Conservation (phyloP, 2,329 filamentous ascomycete genomes). For the Cyanodermella asteris region DNA sequence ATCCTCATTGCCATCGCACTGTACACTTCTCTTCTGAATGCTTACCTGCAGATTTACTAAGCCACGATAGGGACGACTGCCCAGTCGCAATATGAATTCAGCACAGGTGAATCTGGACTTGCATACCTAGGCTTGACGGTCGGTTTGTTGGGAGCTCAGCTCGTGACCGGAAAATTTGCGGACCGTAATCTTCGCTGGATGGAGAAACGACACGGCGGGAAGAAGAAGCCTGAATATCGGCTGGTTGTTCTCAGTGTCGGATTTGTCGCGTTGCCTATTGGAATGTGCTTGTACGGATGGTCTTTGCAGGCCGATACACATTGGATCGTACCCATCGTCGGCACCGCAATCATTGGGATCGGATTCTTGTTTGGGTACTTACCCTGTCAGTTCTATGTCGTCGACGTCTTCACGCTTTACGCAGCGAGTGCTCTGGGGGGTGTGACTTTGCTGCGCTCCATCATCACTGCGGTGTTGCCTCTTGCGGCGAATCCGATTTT, state of each 20-base stretch:
- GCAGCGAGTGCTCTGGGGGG: constrained; percentile 44
- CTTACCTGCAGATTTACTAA: constrained; percentile 22
- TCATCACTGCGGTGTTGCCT: constrained; percentile 33
- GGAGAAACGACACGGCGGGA: constrained; percentile 18
- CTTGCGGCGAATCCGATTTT: constrained; percentile 38
- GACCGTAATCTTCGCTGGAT: constrained; percentile 16
- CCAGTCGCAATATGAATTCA: constrained; percentile 12
- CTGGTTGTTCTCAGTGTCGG: constrained; percentile 18
- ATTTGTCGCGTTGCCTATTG: constrained; percentile 16
- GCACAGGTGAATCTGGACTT: constrained; percentile 11
- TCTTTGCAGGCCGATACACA: constrained; percentile 30
- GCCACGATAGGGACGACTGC: constrained; percentile 17
- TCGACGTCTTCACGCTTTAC: constrained; percentile 37
- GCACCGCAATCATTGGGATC: constrained; percentile 26
- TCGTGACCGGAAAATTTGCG: constrained; percentile 11
- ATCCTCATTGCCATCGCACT: constrained; percentile 28
- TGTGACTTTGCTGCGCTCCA: constrained; percentile 34
- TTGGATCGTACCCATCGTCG: constrained; percentile 35
- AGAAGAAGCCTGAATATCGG: constrained; percentile 21
- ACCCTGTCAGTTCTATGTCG: constrained; percentile 38
- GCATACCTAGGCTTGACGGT: constrained; percentile 14
- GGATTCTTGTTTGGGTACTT: constrained; percentile 12
- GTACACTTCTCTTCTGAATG: constrained; percentile 26
- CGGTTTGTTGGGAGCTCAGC: constrained; percentile 12
- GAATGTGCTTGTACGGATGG: constrained; percentile 33